Conservation (phyloP, 805 yeast genomes). For the Torulaspora maleeae region DNA sequence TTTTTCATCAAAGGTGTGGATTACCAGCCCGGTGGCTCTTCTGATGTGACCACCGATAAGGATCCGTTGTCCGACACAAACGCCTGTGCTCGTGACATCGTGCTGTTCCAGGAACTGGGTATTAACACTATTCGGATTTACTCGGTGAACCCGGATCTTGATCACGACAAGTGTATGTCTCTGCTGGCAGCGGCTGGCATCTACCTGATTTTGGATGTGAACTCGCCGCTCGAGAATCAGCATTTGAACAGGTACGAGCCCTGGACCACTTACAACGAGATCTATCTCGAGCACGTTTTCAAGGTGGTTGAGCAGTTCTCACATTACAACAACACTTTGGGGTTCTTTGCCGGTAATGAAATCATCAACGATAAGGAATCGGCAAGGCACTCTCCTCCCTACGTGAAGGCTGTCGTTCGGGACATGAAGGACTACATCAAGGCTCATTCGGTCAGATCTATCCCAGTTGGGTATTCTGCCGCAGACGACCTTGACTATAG, state of each 20-base stretch:
- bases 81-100: conserved; percentile 75
- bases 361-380: conserved; percentile 76
- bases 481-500: conserved; percentile 86
- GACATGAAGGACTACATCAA: conserved; percentile 74
- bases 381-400: conserved; percentile 62
- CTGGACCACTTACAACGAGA: conserved; percentile 75
- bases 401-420: conserved; percentile 69
- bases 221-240: conserved; percentile 74
- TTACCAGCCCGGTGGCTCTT: conserved; percentile 94
- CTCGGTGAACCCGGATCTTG: conserved; percentile 72
- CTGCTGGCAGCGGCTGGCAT: conserved; percentile 87
- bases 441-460: conserved; percentile 51
- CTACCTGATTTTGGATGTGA: conserved; percentile 86
- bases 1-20: conserved; percentile 85
- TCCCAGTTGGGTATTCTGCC: conserved; percentile 95
- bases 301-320: conserved; percentile 77
- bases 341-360: conserved; percentile 90
- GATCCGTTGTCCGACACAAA: conserved; percentile 78
- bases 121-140: conserved; percentile 85
- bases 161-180: conserved; percentile 90
- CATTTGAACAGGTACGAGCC: conserved; percentile 90
- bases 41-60: conserved; percentile 49
- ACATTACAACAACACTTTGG: conserved; percentile 81
- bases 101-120: conserved; percentile 75
- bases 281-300: conserved; percentile 70